Percentiles rank a stretch among this genome's conserved stretches.
phyloP scores from a whole-genome alignment of 208 protist species.

The Endotrypanum monterogeii region DNA sequence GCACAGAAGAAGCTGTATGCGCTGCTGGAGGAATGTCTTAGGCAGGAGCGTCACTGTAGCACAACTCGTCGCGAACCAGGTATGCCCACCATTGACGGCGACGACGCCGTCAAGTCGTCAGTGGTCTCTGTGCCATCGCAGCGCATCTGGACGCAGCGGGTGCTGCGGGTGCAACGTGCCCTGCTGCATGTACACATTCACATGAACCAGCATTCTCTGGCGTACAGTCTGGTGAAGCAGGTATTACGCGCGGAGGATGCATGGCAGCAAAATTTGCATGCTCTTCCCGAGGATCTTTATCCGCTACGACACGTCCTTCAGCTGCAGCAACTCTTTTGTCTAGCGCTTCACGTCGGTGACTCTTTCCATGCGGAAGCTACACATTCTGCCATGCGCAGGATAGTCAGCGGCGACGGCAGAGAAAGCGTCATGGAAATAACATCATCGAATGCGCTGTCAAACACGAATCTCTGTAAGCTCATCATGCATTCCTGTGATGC shows the following conservation, averaged over 20 bases:
- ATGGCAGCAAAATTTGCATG: constrained; percentile 15
- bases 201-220: constrained; percentile 55
- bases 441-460: constrained; percentile 9
- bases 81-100: neutral
- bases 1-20: constrained; percentile 55
- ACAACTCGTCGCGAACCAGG: neutral
- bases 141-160: constrained; percentile 38
- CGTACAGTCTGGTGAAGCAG: constrained; percentile 43
- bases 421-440: neutral
- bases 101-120: neutral
- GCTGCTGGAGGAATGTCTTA: constrained; percentile 59
- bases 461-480: constrained; percentile 8
- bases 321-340: constrained; percentile 45
- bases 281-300: constrained; percentile 26
- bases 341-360: constrained; percentile 37
- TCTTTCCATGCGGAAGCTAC: constrained; percentile 16
- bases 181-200: constrained; percentile 66
- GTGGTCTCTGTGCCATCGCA: constrained; percentile 3
- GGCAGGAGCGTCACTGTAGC: constrained; percentile 19
- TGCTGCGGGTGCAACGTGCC: constrained; percentile 54
- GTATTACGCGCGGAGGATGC: constrained; percentile 41
- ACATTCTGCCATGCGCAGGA: neutral
- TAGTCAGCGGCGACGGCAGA: neutral
- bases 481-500: constrained; percentile 23
- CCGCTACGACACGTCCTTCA: constrained; percentile 35